phyloP scores from a whole-genome alignment of 2,329 filamentous ascomycete species.

The Xylariaceae sp. region DNA sequence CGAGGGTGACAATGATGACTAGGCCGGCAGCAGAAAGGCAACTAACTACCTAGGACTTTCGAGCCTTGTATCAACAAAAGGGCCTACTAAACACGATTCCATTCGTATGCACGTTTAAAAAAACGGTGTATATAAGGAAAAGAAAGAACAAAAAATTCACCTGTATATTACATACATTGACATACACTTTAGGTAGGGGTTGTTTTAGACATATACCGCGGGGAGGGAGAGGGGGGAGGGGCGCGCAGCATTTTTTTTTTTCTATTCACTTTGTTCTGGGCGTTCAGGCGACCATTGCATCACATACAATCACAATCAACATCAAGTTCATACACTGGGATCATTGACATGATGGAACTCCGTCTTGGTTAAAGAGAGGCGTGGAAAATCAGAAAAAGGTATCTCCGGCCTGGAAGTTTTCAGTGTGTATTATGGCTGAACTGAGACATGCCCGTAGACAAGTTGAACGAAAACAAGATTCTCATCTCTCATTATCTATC shows the following conservation, averaged over 20 bases:
- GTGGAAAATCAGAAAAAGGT: not conserved
- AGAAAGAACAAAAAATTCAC: too few relatives aligned
- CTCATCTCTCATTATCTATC: too few relatives aligned
- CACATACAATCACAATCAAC: not conserved
- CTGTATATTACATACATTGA: constrained; percentile 15
- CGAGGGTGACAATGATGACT: constrained; percentile 35
- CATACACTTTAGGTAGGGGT: constrained; percentile 2
- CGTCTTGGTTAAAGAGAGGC: not conserved
- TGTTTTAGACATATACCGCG: constrained; percentile 11
- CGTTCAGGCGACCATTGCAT: constrained; percentile 19
- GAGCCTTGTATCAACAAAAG: constrained; percentile 7
- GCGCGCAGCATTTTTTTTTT: constrained; percentile 8
- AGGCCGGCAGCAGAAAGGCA: constrained; percentile 13
- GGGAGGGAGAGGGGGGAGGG: not conserved
- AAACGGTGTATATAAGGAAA: constrained; percentile 10
- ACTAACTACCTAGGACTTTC: constrained; percentile 7
- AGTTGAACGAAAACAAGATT: too few relatives aligned
- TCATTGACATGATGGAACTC: not conserved
- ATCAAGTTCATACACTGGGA: not conserved
- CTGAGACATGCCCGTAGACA: too few relatives aligned
- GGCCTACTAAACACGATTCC: too few relatives aligned
- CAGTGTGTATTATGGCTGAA: too few relatives aligned
- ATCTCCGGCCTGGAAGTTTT: too few relatives aligned
- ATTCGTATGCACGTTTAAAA: not conserved
- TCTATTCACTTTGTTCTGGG: constrained; percentile 3